Evolutionary conservation across 331 rosid species (phyloP), one percentile per base, ranked within the genome.

Genomic region (Ulmus americana): DNA sequence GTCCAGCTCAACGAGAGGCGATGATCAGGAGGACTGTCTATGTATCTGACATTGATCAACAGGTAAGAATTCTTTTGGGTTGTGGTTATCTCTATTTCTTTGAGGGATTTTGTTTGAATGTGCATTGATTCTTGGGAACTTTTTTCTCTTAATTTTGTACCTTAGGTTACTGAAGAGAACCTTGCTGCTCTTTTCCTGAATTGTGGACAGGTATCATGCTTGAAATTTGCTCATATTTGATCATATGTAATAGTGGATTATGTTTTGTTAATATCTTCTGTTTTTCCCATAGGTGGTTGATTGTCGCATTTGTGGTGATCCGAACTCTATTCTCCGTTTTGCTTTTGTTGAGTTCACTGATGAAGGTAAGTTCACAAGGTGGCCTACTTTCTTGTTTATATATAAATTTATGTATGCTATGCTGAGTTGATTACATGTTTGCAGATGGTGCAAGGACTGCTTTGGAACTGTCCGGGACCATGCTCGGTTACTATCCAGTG

Each of bases 241-340:
- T 55, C 49, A 50, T 10, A 41, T 48, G 44, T 72, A 44, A 49
- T 63, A 41, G 61, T 78, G 70, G 73, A 77, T 67, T 40, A 12
- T 76, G 57, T 48, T 69, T 28, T 50, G 47, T 53, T 55, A 79
- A 22, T 12, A n/a, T 67, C 7, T 59, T 20, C 22, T 71, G 55
- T 72, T 76, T 69, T 70, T 61, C 63, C n/a, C 6, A 58, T 55
- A 94, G 99, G 97, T 94, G 68, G 95, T 90, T 67, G 99, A 94
- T 74, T 94, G 99, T 76, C 99, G 99, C 40, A 91, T 94, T 1
- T 94, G 99, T 7, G 99, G 99, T 67, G 99, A 94, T 84, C 97
- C 97, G 51, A 94, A 94, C 71, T 94, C 97, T 59, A 70, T 94
- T 68, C 99, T 94, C 62, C 97, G 92, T 44, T 94, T 94, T 85